Evolutionary conservation across 2,329 filamentous ascomycete species (phyloP).

Genomic region (Paecilomyces sp.): DNA sequence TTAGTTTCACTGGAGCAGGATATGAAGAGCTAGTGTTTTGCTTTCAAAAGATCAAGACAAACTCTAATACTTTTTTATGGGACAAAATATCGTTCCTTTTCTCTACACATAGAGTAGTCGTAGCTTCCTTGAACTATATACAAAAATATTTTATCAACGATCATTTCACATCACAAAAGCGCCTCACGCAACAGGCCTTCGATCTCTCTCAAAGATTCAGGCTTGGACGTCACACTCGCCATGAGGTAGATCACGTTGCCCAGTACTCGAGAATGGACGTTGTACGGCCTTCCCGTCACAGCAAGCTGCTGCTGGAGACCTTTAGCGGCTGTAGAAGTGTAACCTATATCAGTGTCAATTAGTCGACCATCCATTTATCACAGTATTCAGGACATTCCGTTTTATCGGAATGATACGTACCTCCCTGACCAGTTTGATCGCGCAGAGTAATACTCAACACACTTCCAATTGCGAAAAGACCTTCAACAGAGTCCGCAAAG

Average conservation of each 20-base stretch:
- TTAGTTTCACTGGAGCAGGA: too few relatives aligned
- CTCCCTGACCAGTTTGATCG: constrained; percentile 38
- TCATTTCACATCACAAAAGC: constrained; percentile 12
- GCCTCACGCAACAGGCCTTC: constrained; percentile 34
- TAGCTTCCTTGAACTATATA: too few relatives aligned
- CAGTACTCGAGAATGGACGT: constrained; percentile 53
- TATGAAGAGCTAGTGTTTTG: too few relatives aligned
- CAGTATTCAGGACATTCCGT: too few relatives aligned
- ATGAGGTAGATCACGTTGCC: constrained; percentile 57
- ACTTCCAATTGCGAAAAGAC: constrained; percentile 66
- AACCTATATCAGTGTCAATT: constrained; percentile 33
- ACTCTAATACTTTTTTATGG: too few relatives aligned
- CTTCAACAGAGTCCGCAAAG: constrained; percentile 47
- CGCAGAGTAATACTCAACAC: constrained; percentile 61
- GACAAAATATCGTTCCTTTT: too few relatives aligned
- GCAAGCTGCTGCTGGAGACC: constrained; percentile 46
- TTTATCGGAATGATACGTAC: constrained; percentile 19
- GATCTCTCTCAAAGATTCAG: constrained; percentile 33
- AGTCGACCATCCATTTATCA: too few relatives aligned
- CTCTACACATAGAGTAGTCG: too few relatives aligned
- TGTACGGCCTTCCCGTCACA: constrained; percentile 30
- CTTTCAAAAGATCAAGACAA: too few relatives aligned
- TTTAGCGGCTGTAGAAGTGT: constrained; percentile 50
- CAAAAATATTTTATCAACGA: too few relatives aligned
- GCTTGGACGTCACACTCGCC: constrained; percentile 46